phyloP scores from a whole-genome alignment of 2,329 filamentous ascomycete genomes.

The Verticillium tricorpus region DNA sequence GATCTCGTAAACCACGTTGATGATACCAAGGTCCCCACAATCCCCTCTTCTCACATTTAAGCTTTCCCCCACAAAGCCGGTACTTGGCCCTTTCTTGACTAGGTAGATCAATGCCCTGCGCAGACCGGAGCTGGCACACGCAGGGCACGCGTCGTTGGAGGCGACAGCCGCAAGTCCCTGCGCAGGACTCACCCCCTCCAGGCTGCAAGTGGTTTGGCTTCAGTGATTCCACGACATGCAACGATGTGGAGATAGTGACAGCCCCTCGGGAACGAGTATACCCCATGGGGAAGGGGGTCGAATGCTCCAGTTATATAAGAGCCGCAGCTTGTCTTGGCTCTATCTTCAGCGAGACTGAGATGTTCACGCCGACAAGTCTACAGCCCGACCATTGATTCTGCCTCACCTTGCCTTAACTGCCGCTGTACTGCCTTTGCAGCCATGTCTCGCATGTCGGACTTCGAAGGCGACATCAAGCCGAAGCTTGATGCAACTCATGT shows the following conservation, averaged over 20 bases:
- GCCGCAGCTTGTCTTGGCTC: not conserved
- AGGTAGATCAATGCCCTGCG: not conserved
- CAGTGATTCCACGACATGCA: not conserved
- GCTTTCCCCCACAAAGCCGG: not conserved
- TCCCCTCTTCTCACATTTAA: not conserved
- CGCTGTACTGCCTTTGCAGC: not conserved
- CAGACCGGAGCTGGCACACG: conserved; percentile 11
- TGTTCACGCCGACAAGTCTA: not conserved
- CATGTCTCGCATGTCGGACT: conserved; percentile 10
- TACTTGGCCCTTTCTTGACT: not conserved
- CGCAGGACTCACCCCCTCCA: not conserved
- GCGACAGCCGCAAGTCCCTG: not conserved
- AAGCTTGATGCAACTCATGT: conserved; percentile 11
- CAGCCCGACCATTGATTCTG: not conserved
- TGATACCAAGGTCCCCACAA: not conserved
- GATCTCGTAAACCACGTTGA: not conserved
- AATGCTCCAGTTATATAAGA: conserved; percentile 7
- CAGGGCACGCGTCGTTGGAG: conserved; percentile 14
- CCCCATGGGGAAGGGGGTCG: conserved; percentile 1
- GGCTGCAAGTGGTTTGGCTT: not conserved
- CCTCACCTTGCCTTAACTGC: not conserved
- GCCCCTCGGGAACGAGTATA: not conserved
- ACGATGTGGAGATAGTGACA: not conserved
- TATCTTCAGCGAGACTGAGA: not conserved
- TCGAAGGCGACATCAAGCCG: conserved; percentile 17